Conservation (phyloP, 345 rosid species). For the Corchorus olitorius region DNA sequence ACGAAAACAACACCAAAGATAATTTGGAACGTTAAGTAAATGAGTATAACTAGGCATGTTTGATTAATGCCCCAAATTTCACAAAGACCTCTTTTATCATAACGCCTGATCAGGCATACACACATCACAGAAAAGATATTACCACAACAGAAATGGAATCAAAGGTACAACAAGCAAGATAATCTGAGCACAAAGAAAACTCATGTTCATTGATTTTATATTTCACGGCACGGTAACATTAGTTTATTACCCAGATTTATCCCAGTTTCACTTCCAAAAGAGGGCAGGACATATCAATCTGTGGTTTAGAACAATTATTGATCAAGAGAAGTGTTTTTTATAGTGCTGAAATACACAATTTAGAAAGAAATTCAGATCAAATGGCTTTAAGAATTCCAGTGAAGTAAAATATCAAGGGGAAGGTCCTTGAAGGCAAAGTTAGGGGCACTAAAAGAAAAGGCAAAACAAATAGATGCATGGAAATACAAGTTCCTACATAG, state of each 20-base stretch:
- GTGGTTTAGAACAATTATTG: not conserved
- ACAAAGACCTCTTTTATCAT: not conserved
- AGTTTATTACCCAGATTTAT: not conserved
- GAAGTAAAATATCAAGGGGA: not conserved
- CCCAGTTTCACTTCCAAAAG: not conserved
- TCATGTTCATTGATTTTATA: not conserved
- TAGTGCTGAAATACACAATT: not conserved
- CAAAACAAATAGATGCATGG: not conserved
- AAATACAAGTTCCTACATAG: not conserved
- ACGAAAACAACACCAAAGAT: not conserved
- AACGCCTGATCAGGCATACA: slow-evolving; percentile 3
- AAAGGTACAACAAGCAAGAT: not conserved
- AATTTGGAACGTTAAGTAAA: not conserved
- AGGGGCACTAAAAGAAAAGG: not conserved
- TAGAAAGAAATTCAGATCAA: too few species aligned
- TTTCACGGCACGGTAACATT: not conserved
- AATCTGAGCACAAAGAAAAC: not conserved
- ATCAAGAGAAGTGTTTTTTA: not conserved
- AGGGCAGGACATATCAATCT: too few species aligned
- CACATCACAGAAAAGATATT: not conserved
- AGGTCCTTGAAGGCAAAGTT: not conserved
- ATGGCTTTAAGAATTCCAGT: too few species aligned
- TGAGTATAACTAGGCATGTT: not conserved
- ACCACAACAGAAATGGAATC: not conserved
- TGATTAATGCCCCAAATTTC: not conserved